Evolutionary conservation across 345 rosid species (phyloP).

Genomic region (Litchi chinensis): DNA sequence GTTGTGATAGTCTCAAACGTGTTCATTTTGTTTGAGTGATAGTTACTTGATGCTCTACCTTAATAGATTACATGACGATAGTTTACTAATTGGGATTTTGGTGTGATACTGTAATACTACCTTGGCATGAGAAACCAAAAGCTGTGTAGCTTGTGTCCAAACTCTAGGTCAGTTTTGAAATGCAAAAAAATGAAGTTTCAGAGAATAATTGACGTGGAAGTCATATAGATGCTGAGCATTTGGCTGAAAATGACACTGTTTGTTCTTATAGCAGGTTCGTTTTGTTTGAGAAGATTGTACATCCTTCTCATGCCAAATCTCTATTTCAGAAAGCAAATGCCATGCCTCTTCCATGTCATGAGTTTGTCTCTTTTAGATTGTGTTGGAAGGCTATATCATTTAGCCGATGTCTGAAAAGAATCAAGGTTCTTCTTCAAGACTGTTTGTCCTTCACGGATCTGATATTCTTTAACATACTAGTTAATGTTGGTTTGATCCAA

Average conservation of each 20-base stretch:
- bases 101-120: neutral
- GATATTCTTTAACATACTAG: neutral
- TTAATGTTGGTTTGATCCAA: too few relatives aligned
- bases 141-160: neutral
- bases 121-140: neutral
- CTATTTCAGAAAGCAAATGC: neutral
- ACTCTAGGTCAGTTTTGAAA: neutral
- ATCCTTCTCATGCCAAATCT: neutral
- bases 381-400: too few relatives aligned
- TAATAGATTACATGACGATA: too few relatives aligned
- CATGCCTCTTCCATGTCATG: neutral
- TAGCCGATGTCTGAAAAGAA: too few relatives aligned
- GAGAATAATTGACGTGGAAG: neutral
- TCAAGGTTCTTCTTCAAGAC: too few relatives aligned
- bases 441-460: too few relatives aligned
- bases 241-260: neutral
- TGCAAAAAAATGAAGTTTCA: neutral
- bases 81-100: too few relatives aligned
- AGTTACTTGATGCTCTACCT: too few relatives aligned
- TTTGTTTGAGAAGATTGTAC: neutral
- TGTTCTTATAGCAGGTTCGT: neutral
- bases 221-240: neutral
- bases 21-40: too few relatives aligned
- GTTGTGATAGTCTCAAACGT: neutral
- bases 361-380: too few relatives aligned